These are phyloP conservation scores for Globisporangium solare DNA, from an alignment of 352 stramenopile genomes.

Conservation along the genomic window DNA sequence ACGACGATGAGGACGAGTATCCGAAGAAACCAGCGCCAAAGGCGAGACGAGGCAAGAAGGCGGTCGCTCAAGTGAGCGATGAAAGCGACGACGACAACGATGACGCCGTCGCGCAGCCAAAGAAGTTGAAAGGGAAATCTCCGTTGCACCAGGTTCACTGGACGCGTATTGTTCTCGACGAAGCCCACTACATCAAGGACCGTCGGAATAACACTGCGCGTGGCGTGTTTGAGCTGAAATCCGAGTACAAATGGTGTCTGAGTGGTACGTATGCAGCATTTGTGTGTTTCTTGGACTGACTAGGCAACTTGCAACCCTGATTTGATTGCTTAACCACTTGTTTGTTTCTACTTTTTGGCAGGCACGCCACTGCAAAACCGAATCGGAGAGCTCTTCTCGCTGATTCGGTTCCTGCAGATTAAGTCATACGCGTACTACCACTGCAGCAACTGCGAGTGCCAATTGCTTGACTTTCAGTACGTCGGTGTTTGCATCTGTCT, in stretches of 20 bases:
- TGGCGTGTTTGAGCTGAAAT: conserved; percentile 95
- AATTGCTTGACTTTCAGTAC: conserved; percentile 94
- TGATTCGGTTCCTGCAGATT: conserved; percentile 97
- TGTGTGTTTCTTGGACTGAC: not conserved
- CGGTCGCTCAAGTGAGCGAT: conserved; percentile 24
- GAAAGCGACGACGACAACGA: conserved; percentile 28
- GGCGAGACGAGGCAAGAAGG: conserved; percentile 27
- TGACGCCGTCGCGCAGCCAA: conserved; percentile 22
- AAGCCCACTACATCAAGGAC: conserved; percentile 95
- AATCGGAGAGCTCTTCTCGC: conserved; percentile 93
- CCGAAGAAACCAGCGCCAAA: conserved; percentile 49
- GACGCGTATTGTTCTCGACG: conserved; percentile 97
- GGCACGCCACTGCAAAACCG: conserved; percentile 94
- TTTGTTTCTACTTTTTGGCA: conserved; percentile 12
- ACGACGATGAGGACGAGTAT: conserved; percentile 27
- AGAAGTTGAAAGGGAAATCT: conserved; percentile 45
- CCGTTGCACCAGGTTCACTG: conserved; percentile 94
- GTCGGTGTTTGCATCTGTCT: conserved; percentile 21
- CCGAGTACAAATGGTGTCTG: conserved; percentile 96
- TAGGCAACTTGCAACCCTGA: no score
- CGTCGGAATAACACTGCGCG: conserved; percentile 93
- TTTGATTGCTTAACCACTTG: conserved; percentile 1
- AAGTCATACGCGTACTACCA: conserved; percentile 98
- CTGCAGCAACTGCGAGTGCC: conserved; percentile 93
- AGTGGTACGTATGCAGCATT: conserved; percentile 71